A percentile compares a stretch with the other conserved stretches of the same genome.
phyloP scores from a whole-genome alignment of 73 alveolate genomes.

The Paramecium caudatum region DNA sequence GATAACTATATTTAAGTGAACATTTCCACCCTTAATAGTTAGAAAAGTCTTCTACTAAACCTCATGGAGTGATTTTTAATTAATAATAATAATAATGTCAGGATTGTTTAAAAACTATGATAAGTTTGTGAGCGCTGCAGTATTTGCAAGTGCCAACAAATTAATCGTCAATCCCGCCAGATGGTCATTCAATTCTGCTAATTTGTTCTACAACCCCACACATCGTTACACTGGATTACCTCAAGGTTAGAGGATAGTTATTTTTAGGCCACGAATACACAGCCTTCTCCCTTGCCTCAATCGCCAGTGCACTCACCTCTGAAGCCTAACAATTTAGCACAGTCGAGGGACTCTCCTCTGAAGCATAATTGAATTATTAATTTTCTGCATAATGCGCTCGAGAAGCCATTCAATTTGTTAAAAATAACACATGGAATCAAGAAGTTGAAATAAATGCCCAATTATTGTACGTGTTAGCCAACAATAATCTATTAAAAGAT shows the following conservation, averaged over 20 bases:
- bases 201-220: slow-evolving; percentile 23
- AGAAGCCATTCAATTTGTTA: not conserved
- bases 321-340: slow-evolving; percentile 52
- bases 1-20: too few relatives aligned
- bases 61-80: too few relatives aligned
- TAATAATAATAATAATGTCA: slow-evolving; percentile 47
- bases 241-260: not conserved
- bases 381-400: slow-evolving; percentile 20
- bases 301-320: slow-evolving; percentile 32
- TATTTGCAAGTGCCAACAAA: slow-evolving; percentile 44
- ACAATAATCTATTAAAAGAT: slow-evolving; percentile 23
- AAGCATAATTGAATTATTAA: slow-evolving; percentile 26
- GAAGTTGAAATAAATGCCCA: slow-evolving; percentile 55
- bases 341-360: not conserved
- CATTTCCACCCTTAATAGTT: too few relatives aligned
- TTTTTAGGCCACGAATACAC: slow-evolving; percentile 39
- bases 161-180: not conserved
- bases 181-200: slow-evolving; percentile 52
- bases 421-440: not conserved
- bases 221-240: slow-evolving; percentile 54
- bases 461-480: not conserved
- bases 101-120: slow-evolving; percentile 59
- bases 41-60: too few relatives aligned
- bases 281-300: slow-evolving; percentile 47
- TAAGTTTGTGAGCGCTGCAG: slow-evolving; percentile 52